Base-by-base conservation (phyloP, 257 asterid genomes). In the Fraxinus cuspidata region DNA sequence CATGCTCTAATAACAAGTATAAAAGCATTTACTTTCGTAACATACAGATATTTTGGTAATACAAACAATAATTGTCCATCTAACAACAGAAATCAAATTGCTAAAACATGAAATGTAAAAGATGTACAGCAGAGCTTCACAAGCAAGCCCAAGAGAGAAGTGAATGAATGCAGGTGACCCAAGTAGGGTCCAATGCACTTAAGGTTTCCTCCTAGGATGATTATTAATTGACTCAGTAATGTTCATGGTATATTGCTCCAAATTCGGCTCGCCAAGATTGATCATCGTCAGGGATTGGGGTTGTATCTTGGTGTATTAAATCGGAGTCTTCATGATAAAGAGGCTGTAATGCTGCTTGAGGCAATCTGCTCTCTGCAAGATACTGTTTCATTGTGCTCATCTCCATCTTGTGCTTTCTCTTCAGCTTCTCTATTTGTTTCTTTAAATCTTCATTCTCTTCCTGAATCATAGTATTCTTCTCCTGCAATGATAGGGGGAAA, bases 191-290 rank as follows among this genome's bases (percentile, higher is more conserved):
- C 69, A 63, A 12, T 63, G 31, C 18, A 63, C 51, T 42, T 10
- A 58, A 21, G 31, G 23, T 21, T 21, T n/a, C 66, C 28, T 58
- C 19, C 69, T 9, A 12, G 35, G 34, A 25, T 63, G 69, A 63
- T 23, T 27, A 27, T 63, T 34, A 63, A 63, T 58, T 47, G 31
- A 23, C 31, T 76, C 70, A 92, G 38, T 85, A 86, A 51, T 88
- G 94, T 42, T 94, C 97, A 81, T 96, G 99, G 84, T 96, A 93
- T 51, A 89, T 96, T 63, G 99, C 90, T 27, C 99, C 99, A 71
- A 96, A 96, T 83, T 96, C 99, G 12, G 95, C 97, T 81, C 96
- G 88, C 99, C 99, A 96, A 6, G 98, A 96, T 82, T 91, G 92
- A 79, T 95, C 99, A 75, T 96, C 97, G n/a, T 89, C 86, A 31